phyloP scores from a whole-genome alignment of 1,284 basidiomycete species.

The Fomitopsis pinicola region DNA sequence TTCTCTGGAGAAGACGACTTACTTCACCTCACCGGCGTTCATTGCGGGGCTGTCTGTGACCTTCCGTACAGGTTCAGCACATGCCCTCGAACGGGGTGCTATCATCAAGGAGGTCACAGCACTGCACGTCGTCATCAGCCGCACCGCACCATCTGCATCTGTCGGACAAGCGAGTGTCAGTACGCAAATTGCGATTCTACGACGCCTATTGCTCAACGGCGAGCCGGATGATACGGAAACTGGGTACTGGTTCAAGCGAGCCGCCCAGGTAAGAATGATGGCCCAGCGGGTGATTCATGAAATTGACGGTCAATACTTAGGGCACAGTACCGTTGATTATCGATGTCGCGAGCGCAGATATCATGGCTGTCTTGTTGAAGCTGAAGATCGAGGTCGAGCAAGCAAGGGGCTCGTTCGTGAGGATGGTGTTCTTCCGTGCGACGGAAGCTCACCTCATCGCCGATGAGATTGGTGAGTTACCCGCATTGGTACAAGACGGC shows the following conservation, averaged over 20 bases:
- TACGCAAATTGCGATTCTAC: constrained; percentile 50
- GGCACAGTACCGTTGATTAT: constrained; percentile 46
- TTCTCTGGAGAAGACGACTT: constrained; percentile 49
- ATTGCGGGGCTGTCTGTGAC: constrained; percentile 47
- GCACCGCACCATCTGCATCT: constrained; percentile 28
- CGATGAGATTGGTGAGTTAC: constrained; percentile 47
- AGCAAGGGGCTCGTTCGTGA: constrained; percentile 48
- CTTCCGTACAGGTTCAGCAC: constrained; percentile 51
- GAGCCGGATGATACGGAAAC: constrained; percentile 35
- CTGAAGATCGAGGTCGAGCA: constrained; percentile 72
- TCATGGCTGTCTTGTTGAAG: constrained; percentile 70
- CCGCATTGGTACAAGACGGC: too few relatives aligned
- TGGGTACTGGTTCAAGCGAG: constrained; percentile 49
- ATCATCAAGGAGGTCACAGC: constrained; percentile 67
- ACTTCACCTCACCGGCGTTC: constrained; percentile 62
- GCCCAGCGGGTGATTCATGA: not conserved
- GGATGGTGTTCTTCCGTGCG: constrained; percentile 69
- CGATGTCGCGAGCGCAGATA: constrained; percentile 37
- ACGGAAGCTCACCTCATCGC: constrained; percentile 76
- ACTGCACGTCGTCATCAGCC: constrained; percentile 63
- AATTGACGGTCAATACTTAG: constrained; percentile 9
- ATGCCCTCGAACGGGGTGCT: constrained; percentile 64
- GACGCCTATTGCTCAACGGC: constrained; percentile 43
- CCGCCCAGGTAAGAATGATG: constrained; percentile 45
- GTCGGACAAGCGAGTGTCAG: constrained; percentile 39